Evolutionary conservation across 352 stramenopile genomes (phyloP).

Genomic region (Phytophthora pistaciae): DNA sequence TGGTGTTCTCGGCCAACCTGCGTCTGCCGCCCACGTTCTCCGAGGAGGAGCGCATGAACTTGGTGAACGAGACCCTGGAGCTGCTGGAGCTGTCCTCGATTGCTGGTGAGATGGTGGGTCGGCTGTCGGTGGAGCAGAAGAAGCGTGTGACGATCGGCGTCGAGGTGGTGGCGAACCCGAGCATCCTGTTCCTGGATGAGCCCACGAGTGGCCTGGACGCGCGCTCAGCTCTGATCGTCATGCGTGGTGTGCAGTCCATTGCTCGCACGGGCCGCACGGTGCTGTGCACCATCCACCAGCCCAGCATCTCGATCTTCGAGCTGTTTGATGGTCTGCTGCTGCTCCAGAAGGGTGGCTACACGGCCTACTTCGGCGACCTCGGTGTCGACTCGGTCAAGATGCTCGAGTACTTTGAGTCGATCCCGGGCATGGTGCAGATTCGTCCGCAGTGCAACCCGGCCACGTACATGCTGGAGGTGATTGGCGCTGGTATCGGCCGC

Average conservation of each 20-base stretch:
- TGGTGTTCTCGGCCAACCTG: conserved; percentile 92
- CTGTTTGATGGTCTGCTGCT: conserved; percentile 91
- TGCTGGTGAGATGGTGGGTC: conserved; percentile 52
- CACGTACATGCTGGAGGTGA: conserved; percentile 92
- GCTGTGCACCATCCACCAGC: conserved; percentile 66
- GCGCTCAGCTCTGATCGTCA: conserved; percentile 87
- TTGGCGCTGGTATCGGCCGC: conserved; percentile 72
- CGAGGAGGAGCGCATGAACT: conserved; percentile 47
- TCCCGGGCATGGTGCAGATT: conserved; percentile 75
- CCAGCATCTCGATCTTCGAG: conserved; percentile 90
- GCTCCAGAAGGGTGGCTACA: conserved; percentile 62
- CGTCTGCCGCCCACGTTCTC: conserved; percentile 68
- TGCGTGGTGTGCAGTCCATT: conserved; percentile 83
- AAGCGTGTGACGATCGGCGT: conserved; percentile 94
- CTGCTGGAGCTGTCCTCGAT: conserved; percentile 68
- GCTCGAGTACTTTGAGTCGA: conserved; percentile 86
- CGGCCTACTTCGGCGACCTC: conserved; percentile 89
- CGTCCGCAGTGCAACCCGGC: conserved; percentile 88
- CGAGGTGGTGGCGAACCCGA: conserved; percentile 94
- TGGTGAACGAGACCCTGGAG: conserved; percentile 66
- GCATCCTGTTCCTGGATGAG: conserved; percentile 95
- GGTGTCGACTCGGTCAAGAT: conserved; percentile 78
- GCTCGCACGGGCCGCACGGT: conserved; percentile 86
- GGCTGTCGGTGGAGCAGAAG: conserved; percentile 91
- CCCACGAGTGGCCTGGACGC: conserved; percentile 92